Conservation (phyloP, 192 early-diverging fungal genomes). For the Paraglomus brasilianum region DNA sequence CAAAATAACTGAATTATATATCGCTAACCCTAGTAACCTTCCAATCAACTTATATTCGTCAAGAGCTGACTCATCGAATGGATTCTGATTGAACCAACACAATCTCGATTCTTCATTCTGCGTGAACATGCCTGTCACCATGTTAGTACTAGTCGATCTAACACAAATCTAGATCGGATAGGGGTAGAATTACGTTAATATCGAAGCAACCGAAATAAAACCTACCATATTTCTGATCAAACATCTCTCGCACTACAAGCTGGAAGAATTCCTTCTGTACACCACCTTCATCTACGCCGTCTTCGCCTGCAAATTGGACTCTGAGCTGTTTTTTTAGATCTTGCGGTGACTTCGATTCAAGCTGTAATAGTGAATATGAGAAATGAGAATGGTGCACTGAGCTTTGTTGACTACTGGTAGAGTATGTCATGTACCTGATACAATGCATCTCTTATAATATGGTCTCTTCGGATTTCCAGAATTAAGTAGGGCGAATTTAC, state of each 20-base stretch:
- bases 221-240: slow-evolving; percentile 80
- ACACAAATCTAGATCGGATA: neutral
- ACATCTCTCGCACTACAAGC: slow-evolving; percentile 83
- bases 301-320: slow-evolving; percentile 89
- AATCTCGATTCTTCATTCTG: slow-evolving; percentile 80
- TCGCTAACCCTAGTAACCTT: slow-evolving; percentile 84
- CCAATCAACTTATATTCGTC: slow-evolving; percentile 88
- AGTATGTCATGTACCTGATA: slow-evolving; percentile 37
- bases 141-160: neutral
- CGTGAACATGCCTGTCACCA: slow-evolving; percentile 57
- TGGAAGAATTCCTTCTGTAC: slow-evolving; percentile 95
- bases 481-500: slow-evolving; percentile 74
- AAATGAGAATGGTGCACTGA: neutral
- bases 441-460: slow-evolving; percentile 67
- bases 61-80: slow-evolving; percentile 49
- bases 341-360: slow-evolving; percentile 75
- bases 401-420: neutral
- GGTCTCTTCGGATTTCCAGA: slow-evolving; percentile 68
- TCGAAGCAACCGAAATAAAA: slow-evolving; percentile 9
- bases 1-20: slow-evolving; percentile 90
- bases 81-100: slow-evolving; percentile 78
- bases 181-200: neutral
- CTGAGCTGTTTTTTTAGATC: slow-evolving; percentile 90
- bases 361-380: slow-evolving; percentile 42
- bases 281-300: slow-evolving; percentile 92